A percentile compares a stretch with the other conserved stretches of the same genome.
Evolutionary conservation across 2,329 filamentous ascomycete genomes (phyloP).

Genomic region (Ophiostoma novo-ulmi): DNA sequence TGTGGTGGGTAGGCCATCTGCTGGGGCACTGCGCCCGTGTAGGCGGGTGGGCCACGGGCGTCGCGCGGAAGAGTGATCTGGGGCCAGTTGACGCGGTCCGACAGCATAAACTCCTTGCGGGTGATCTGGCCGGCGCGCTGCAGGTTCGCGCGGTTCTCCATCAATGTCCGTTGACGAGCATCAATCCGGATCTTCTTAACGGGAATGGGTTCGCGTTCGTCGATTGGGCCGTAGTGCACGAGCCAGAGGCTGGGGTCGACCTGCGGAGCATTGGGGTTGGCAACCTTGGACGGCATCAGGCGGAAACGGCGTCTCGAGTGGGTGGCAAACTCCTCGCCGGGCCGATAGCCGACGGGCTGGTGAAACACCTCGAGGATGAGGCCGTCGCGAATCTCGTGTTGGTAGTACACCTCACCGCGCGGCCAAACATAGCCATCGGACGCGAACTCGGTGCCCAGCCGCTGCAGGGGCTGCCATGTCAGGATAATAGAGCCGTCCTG

Average conservation of each 20-base stretch:
- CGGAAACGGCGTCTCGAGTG: slow-evolving; percentile 84
- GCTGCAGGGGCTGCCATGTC: slow-evolving; percentile 78
- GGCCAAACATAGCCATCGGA: slow-evolving; percentile 93
- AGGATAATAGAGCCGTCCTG: slow-evolving; percentile 76
- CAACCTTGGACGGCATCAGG: slow-evolving; percentile 65
- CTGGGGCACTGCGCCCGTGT: slow-evolving; percentile 46
- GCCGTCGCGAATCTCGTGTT: slow-evolving; percentile 63
- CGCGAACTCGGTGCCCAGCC: slow-evolving; percentile 67
- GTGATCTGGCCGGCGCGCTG: slow-evolving; percentile 74
- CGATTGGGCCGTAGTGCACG: slow-evolving; percentile 78
- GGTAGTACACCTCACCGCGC: slow-evolving; percentile 70
- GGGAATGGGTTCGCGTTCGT: slow-evolving; percentile 68
- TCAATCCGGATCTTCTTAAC: slow-evolving; percentile 61
- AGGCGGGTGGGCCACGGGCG: slow-evolving; percentile 48
- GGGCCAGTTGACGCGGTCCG: slow-evolving; percentile 86
- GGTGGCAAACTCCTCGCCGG: slow-evolving; percentile 64
- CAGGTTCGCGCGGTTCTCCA: slow-evolving; percentile 59
- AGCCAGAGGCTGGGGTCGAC: slow-evolving; percentile 84
- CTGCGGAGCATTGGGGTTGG: slow-evolving; percentile 60
- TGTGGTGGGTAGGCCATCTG: slow-evolving; percentile 59
- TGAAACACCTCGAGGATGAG: slow-evolving; percentile 83
- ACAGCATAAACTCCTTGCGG: slow-evolving; percentile 91
- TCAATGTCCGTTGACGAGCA: slow-evolving; percentile 54
- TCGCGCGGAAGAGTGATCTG: slow-evolving; percentile 65
- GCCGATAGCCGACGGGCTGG: slow-evolving; percentile 72